phyloP scores from a whole-genome alignment of 495 filamentous ascomycete species.

The Trichocladium uniseriatum region DNA sequence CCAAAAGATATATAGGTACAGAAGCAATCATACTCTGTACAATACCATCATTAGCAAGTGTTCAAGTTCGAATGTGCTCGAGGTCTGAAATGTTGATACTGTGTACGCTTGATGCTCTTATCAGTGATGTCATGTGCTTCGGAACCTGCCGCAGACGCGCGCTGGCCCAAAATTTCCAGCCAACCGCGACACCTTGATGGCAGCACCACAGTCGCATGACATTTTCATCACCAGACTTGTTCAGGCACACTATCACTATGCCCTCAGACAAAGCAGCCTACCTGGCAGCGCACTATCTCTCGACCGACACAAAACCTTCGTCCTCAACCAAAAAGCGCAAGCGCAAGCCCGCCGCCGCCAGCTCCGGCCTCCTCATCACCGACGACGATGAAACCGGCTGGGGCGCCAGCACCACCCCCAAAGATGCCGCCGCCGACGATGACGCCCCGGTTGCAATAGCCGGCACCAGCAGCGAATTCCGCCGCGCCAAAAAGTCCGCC shows the following conservation, averaged over 20 bases:
- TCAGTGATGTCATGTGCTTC: too few relatives aligned
- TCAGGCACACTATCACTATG: constrained; percentile 25
- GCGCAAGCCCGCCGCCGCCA: constrained; percentile 55
- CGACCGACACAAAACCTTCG: constrained; percentile 55
- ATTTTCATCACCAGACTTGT: not conserved
- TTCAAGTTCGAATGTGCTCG: too few relatives aligned
- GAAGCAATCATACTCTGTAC: too few relatives aligned
- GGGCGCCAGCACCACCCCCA: constrained; percentile 34
- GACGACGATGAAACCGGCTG: constrained; percentile 80
- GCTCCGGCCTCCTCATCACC: constrained; percentile 72
- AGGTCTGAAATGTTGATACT: too few relatives aligned
- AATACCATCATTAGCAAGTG: too few relatives aligned
- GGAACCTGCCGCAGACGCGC: too few relatives aligned
- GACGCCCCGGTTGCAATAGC: constrained; percentile 39
- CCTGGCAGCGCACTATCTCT: constrained; percentile 90
- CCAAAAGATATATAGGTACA: too few relatives aligned
- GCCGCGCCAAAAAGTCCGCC: constrained; percentile 61
- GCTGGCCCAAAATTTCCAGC: not conserved
- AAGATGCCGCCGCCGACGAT: constrained; percentile 39
- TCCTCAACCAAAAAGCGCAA: constrained; percentile 67
- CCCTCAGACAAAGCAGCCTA: constrained; percentile 69
- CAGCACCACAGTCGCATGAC: not conserved
- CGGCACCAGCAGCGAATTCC: constrained; percentile 57
- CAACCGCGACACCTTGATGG: constrained; percentile 11
- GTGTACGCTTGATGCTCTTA: too few relatives aligned